These are phyloP conservation scores for Triticum turgidum DNA, from an alignment of 176 grass and related monocot species.

Conservation along the genomic window DNA sequence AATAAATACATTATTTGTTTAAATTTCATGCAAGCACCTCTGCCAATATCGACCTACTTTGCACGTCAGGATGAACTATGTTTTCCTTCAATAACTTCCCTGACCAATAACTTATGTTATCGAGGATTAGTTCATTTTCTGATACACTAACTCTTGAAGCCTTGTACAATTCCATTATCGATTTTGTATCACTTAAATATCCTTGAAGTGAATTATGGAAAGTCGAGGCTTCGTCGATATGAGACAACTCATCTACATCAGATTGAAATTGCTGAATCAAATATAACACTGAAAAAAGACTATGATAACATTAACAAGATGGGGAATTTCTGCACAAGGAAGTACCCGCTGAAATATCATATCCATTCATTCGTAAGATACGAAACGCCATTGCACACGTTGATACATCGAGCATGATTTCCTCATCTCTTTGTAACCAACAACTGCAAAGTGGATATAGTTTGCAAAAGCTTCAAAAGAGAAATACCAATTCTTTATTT, in stretches of 20 bases:
- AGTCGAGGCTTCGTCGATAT: slow-evolving; percentile 39
- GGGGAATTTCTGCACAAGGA: neutral
- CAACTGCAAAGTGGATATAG: slow-evolving; percentile 37
- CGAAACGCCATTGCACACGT: slow-evolving; percentile 81
- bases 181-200: slow-evolving; percentile 65
- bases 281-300: neutral
- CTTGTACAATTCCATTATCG: slow-evolving; percentile 70
- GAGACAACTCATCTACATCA: slow-evolving; percentile 50
- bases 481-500: neutral
- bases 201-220: slow-evolving; percentile 69
- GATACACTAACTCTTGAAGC: slow-evolving; percentile 66
- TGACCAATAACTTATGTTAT: slow-evolving; percentile 67
- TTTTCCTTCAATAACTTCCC: slow-evolving; percentile 51
- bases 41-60: neutral
- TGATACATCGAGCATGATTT: slow-evolving; percentile 46
- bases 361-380: slow-evolving; percentile 66
- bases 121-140: slow-evolving; percentile 48
- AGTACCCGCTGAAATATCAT: slow-evolving; percentile 63
- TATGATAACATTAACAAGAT: neutral
- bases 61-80: slow-evolving; percentile 15
- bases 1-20: neutral
- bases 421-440: slow-evolving; percentile 71
- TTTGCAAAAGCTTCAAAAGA: neutral
- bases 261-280: neutral
- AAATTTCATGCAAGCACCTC: slow-evolving; percentile 42